Evolutionary conservation across 192 early-diverging fungal species (phyloP).

Genomic region (Helicostylum pulchrum): DNA sequence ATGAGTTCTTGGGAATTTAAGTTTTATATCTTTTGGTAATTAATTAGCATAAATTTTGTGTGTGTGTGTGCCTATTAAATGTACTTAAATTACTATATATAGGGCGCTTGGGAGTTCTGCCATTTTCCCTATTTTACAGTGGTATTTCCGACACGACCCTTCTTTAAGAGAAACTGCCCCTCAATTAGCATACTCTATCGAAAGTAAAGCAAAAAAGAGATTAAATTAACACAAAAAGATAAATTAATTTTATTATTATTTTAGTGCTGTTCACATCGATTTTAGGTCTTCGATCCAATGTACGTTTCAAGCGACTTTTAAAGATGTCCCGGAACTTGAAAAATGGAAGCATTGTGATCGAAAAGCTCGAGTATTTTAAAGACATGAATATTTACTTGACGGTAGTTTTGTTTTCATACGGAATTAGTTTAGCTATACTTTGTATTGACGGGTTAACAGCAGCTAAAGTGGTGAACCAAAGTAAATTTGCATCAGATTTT

Average conservation of each 20-base stretch:
- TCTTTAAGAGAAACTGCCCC: constrained; percentile 37
- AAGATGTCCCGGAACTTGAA: constrained; percentile 8
- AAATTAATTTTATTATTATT: background rate
- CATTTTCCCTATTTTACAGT: constrained; percentile 40
- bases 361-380: constrained; percentile 29
- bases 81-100: background rate
- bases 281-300: constrained; percentile 24
- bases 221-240: background rate
- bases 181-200: constrained; percentile 39
- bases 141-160: constrained; percentile 11
- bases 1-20: constrained; percentile 47
- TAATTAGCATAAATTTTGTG: background rate
- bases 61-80: background rate
- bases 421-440: constrained; percentile 16
- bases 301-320: constrained; percentile 23
- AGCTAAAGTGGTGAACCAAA: constrained; percentile 10
- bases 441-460: constrained; percentile 31
- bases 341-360: constrained; percentile 9
- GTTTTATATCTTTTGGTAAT: constrained; percentile 42
- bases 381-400: constrained; percentile 34
- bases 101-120: constrained; percentile 28
- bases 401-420: constrained; percentile 11
- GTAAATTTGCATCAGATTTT: constrained; percentile 29
- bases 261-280: constrained; percentile 22
- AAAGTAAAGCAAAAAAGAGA: constrained; percentile 10